Conservation (phyloP, 306 rosid genomes). For the Lagenaria siceraria region DNA sequence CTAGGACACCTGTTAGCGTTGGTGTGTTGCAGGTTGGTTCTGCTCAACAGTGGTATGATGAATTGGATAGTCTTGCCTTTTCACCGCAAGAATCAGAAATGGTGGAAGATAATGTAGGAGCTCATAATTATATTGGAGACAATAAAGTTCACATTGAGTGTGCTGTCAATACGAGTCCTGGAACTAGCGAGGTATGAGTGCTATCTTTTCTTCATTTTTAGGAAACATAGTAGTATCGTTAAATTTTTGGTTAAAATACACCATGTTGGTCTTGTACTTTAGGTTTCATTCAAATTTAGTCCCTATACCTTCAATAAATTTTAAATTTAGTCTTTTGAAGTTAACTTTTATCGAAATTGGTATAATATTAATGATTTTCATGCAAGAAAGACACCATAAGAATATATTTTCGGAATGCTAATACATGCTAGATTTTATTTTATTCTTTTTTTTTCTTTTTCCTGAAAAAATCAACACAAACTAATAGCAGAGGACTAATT, state of each 20-base stretch:
- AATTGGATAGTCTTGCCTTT: slow-evolving; percentile 55
- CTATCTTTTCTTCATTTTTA: not conserved
- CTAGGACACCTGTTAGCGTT: slow-evolving; percentile 11
- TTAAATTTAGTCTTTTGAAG: no score
- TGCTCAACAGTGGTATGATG: slow-evolving; percentile 84
- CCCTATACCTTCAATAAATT: no score
- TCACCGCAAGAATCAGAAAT: slow-evolving; percentile 35
- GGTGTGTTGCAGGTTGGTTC: slow-evolving; percentile 42
- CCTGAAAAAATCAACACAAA: no score
- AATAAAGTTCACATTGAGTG: slow-evolving; percentile 24
- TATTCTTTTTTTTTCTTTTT: no score
- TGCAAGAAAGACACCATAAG: no score
- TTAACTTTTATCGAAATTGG: no score
- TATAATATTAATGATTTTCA: no score
- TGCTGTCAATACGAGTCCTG: slow-evolving; percentile 64
- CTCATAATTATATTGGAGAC: slow-evolving; percentile 24
- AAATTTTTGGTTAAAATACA: not conserved
- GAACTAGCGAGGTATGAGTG: slow-evolving; percentile 71
- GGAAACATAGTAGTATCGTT: not conserved
- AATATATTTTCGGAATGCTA: no score
- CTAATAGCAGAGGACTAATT: no score
- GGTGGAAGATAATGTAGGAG: slow-evolving; percentile 20
- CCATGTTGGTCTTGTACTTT: no score
- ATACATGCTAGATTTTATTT: no score
- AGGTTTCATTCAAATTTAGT: no score